phyloP scores from a whole-genome alignment of 2,329 filamentous ascomycete species.

The Metarhizium anisopliae region DNA sequence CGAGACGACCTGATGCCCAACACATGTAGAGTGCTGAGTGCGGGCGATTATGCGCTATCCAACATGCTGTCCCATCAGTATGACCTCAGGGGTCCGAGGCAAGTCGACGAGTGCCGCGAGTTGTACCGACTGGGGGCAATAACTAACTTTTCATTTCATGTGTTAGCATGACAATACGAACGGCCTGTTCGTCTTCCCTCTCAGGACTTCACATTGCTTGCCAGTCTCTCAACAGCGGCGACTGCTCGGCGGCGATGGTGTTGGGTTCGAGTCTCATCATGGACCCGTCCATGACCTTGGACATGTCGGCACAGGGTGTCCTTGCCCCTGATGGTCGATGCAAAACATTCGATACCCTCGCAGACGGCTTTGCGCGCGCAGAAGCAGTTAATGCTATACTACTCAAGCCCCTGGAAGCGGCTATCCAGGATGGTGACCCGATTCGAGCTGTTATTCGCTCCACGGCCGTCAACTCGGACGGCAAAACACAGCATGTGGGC shows the following conservation, averaged over 20 bases:
- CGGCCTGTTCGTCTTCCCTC: conserved; percentile 29
- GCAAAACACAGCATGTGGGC: conserved; percentile 30
- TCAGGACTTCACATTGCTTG: conserved; percentile 27
- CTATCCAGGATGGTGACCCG: conserved; percentile 36
- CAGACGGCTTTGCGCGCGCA: conserved; percentile 41
- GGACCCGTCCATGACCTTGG: conserved; percentile 13
- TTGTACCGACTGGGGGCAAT: not conserved
- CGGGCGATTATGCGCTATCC: conserved; percentile 11
- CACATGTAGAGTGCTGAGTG: conserved; percentile 7
- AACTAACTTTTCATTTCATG: not conserved
- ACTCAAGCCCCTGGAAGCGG: conserved; percentile 37
- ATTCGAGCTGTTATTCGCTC: conserved; percentile 29
- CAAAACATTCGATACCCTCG: conserved; percentile 31
- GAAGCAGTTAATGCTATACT: conserved; percentile 37
- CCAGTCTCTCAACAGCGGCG: conserved; percentile 16
- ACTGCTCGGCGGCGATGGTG: conserved; percentile 20
- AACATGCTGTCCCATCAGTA: conserved; percentile 14
- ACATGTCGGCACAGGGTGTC: conserved; percentile 25
- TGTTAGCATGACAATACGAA: conserved; percentile 21
- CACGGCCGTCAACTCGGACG: conserved; percentile 32
- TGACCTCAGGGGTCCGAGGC: conserved; percentile 8
- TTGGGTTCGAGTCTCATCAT: conserved; percentile 22
- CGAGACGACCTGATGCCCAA: not conserved
- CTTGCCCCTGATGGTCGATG: conserved; percentile 24
- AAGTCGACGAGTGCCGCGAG: not conserved